A percentile compares a stretch with the other conserved stretches of the same genome.
Evolutionary conservation across 2,329 filamentous ascomycete species (phyloP).

Genomic region (Didymella exigua): DNA sequence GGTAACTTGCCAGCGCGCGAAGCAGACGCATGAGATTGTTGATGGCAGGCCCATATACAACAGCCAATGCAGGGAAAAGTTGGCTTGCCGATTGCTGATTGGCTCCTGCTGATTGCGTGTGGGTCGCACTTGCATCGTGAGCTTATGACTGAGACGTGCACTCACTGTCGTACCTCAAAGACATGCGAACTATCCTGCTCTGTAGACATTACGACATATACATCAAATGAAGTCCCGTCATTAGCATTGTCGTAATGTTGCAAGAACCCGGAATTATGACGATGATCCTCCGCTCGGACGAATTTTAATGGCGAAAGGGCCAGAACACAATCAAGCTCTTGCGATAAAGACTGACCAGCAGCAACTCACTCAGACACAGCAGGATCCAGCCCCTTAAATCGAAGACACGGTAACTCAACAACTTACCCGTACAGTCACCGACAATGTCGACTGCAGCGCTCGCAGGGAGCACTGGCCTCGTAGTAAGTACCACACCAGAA

Average conservation of each 20-base stretch:
- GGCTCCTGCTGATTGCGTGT: background rate
- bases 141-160: background rate
- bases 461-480: constrained; percentile 70
- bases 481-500: constrained; percentile 42
- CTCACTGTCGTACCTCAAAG: background rate
- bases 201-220: too few relatives aligned
- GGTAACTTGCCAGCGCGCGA: background rate
- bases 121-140: background rate
- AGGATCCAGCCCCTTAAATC: background rate
- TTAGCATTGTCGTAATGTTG: background rate
- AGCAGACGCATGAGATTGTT: background rate
- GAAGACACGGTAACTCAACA: background rate
- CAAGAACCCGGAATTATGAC: background rate
- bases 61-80: background rate
- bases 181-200: too few relatives aligned
- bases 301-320: constrained; percentile 3
- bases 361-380: background rate
- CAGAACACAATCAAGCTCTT: background rate
- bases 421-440: background rate
- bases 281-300: constrained; percentile 6
- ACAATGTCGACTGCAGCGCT: constrained; percentile 59
- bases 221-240: background rate
- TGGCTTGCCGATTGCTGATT: background rate
- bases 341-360: constrained; percentile 4
- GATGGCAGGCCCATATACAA: background rate